Conservation (phyloP, 495 filamentous ascomycete species). For the Neurospora sp. region DNA sequence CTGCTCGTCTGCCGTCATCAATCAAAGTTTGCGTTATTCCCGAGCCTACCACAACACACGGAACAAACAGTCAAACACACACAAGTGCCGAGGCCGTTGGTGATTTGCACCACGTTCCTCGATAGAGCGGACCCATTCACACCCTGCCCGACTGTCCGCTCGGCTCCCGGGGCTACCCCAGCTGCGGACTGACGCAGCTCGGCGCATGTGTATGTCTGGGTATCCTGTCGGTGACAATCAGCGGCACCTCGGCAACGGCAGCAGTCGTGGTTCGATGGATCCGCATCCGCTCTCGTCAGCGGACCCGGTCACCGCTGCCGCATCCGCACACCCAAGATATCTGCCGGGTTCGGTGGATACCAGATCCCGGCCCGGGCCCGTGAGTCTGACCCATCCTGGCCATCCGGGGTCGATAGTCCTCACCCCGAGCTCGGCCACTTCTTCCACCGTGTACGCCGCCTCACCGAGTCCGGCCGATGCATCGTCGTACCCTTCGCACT, state of each 20-base stretch:
- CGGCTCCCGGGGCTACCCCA: neutral
- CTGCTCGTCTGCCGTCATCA: neutral
- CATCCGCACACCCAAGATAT: neutral
- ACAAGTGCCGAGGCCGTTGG: neutral
- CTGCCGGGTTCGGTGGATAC: neutral
- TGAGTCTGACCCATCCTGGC: neutral
- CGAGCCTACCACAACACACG: neutral
- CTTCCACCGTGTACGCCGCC: conserved; percentile 26
- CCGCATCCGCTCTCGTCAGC: neutral
- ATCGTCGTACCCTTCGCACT: conserved; percentile 12
- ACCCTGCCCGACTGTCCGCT: neutral
- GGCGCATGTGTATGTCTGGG: neutral
- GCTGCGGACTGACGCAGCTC: neutral
- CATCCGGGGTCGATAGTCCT: conserved; percentile 7
- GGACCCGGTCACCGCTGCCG: neutral
- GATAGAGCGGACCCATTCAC: neutral
- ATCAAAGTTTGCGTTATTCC: neutral
- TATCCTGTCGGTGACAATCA: neutral
- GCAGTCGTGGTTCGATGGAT: neutral
- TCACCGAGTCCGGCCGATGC: neutral
- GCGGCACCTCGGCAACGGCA: neutral
- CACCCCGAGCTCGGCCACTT: conserved; percentile 22
- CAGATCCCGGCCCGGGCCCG: neutral
- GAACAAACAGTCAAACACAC: neutral
- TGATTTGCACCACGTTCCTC: neutral